A percentile compares a stretch with the other conserved stretches of the same genome.
Evolutionary conservation across 768 basidiomycete genomes (phyloP).

Genomic region (Vishniacozyma victoriae): DNA sequence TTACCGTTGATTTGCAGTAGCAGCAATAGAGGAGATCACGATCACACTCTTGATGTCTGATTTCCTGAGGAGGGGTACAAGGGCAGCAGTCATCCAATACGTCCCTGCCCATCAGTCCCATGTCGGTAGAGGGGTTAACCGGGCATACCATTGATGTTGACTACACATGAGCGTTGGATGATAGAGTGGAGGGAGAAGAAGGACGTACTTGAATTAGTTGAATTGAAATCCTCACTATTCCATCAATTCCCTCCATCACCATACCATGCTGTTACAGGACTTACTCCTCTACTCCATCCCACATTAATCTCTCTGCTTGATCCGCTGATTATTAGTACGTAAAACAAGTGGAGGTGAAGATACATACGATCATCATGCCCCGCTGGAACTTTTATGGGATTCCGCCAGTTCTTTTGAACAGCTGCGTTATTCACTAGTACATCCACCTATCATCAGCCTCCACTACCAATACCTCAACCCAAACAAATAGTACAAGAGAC

Average conservation of each 20-base stretch:
- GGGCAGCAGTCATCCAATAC: slow-evolving; percentile 22
- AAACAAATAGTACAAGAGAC: neutral
- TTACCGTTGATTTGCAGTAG: slow-evolving; percentile 14
- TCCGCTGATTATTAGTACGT: slow-evolving; percentile 7
- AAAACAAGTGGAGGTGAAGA: neutral
- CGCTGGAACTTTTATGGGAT: slow-evolving; percentile 6
- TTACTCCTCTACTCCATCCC: slow-evolving; percentile 21
- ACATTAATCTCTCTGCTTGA: slow-evolving; percentile 10
- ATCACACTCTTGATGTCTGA: slow-evolving; percentile 12
- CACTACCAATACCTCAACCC: neutral
- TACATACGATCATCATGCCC: slow-evolving; percentile 8
- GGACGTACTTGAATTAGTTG: slow-evolving; percentile 9
- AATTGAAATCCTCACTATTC: slow-evolving; percentile 12
- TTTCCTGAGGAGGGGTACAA: slow-evolving; percentile 25
- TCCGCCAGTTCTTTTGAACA: slow-evolving; percentile 17
- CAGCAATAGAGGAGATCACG: slow-evolving; percentile 23
- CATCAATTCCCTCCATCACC: too few species aligned
- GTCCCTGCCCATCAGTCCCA: slow-evolving; percentile 3
- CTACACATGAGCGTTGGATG: neutral
- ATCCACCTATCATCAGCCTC: slow-evolving; percentile 7
- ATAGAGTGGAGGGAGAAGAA: neutral
- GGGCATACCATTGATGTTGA: neutral
- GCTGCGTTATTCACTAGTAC: slow-evolving; percentile 31
- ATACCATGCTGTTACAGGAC: neutral
- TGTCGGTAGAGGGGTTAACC: neutral